Evolutionary conservation across 495 filamentous ascomycete genomes (phyloP), one percentile per base, ranked within the genome.

Genomic region (Talaromyces wortmannii): DNA sequence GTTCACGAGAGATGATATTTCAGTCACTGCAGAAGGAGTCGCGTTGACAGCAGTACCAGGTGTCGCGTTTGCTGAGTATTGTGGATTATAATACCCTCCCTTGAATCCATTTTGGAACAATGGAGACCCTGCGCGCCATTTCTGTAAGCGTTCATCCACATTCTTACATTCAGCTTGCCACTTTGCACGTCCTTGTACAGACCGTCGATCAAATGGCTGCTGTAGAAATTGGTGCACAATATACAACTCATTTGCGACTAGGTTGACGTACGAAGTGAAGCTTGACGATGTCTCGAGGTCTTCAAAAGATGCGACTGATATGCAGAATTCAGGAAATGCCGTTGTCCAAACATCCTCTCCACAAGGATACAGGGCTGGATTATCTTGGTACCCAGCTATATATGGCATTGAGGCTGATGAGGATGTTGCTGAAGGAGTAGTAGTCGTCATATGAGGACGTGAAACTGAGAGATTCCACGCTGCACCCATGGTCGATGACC

Each of bases 171-270:
- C 65, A 10, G 17, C 60, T 48, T 69, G 66, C 64, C 65, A 66
- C n/a, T 57, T 48, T 6, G 56, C 58, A 46, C 65, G 45, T 45
- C 65, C 60, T 4, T 56, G 56, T 6, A 59, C 58, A 29, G 55
- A 59, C 29, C 59, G 50, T 2, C 59, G 57, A 53, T 67, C 61
- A 43, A 60, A 65, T 1, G 65, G 56, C 32, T 64, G 55, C 44
- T 64, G 65, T n/a, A 67, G 48, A 48, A 69, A 67, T 17, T 59
- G 31, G 52, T 69, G 66, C 12, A 69, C 61, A 47, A 59, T 53
- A 23, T 55, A 64, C 29, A 69, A 49, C 52, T 69, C 65, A 43
- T 58, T 63, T 2, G 61, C 63, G 17, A 58, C 63, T 1, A 67
- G 52, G 30, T 64, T 62, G 33, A 65, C 57, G 54, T 65, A 59